Evolutionary conservation across 768 basidiomycete species (phyloP), one percentile per base, ranked within the genome.

Genomic region (Agaricus blazei): DNA sequence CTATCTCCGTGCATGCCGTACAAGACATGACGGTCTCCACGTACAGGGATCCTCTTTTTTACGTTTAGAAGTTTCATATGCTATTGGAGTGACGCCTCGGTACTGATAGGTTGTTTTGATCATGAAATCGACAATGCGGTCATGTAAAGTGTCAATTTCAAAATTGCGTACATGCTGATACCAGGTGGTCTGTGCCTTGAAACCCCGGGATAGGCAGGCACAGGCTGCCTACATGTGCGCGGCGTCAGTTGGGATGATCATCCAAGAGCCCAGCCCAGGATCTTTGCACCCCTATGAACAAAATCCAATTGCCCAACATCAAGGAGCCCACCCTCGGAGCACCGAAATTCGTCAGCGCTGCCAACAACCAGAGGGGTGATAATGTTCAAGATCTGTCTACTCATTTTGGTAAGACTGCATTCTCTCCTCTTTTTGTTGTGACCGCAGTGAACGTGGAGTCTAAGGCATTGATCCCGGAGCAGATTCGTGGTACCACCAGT

Each of bases 1-100:
- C 90, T 8, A 87, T 83, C 68, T 95, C 92, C 6, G 91, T 93
- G 92, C 92, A 57, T 81, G 81, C 38, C 82, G 77, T 15, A 85
- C 83, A 46, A 95, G 78, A 53, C 90, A 34, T 85, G 73, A 41
- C 87, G 77, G 9, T 92, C 92, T 66, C 77, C 50, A 37, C 92
- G 83, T 38, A 93, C 70, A 11, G 75, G 70, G 59, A 34, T 86
- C 83, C 65, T 94, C 90, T 54, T 82, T 77, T 56, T 73, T 70
- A 28, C 92, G 82, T 60, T 86, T 75, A 45, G 76, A 70, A 43
- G 76, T 76, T 70, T 93, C 90, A 60, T 89, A 87, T 55, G 77
- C 73, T 36, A 89, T 70, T 29, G 94, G 77, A 1, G 92, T 89
- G 48, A 19, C 75, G 34, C 77, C 66, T 93, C 91, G 54, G 90